Conservation (phyloP, 2,329 filamentous ascomycete genomes). For the Ilyonectria mors-panacis region DNA sequence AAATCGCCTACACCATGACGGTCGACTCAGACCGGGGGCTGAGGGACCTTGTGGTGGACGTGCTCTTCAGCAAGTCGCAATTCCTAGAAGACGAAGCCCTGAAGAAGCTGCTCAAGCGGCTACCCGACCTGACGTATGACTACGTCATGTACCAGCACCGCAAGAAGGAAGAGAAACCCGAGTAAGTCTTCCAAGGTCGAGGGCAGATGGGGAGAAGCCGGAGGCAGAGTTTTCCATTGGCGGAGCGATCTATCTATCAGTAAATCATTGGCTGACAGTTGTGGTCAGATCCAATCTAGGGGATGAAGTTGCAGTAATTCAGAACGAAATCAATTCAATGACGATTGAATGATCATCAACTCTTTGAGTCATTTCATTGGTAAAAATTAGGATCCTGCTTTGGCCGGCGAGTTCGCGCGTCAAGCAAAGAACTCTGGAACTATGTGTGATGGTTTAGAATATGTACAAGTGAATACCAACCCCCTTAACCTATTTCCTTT, state of each 20-base stretch:
- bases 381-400: constrained; percentile 29
- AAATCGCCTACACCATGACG: constrained; percentile 25
- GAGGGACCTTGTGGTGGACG: constrained; percentile 19
- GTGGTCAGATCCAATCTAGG: neutral
- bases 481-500: neutral
- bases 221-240: neutral
- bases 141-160: constrained; percentile 22
- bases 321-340: neutral
- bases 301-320: neutral
- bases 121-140: constrained; percentile 20
- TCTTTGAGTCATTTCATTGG: neutral
- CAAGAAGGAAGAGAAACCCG: neutral
- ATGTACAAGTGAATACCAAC: constrained; percentile 34
- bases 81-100: constrained; percentile 24
- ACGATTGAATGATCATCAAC: neutral
- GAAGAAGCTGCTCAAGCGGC: constrained; percentile 25
- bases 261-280: constrained; percentile 1
- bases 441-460: constrained; percentile 30
- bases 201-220: neutral
- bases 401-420: constrained; percentile 30
- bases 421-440: constrained; percentile 32
- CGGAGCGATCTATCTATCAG: neutral
- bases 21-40: constrained; percentile 18
- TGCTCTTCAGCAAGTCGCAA: constrained; percentile 2
- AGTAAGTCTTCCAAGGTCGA: constrained; percentile 5